Evolutionary conservation across 257 asterid species (phyloP).

Genomic region (Perilla frutescens): DNA sequence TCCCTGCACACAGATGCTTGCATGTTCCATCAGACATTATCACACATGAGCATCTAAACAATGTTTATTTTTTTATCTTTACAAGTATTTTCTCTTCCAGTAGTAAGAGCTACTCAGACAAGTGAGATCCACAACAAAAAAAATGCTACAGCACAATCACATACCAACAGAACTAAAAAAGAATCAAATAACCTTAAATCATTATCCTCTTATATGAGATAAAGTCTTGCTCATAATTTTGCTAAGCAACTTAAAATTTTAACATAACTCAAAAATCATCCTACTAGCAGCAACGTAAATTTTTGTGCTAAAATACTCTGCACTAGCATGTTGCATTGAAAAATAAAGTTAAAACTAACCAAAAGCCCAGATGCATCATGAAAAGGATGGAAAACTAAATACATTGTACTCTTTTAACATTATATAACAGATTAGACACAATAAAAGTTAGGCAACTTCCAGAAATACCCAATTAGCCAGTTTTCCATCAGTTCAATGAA

Average conservation of each 20-base stretch:
- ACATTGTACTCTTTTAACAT: neutral
- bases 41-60: slow-evolving; percentile 14
- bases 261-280: no score
- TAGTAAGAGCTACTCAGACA: neutral
- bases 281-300: no score
- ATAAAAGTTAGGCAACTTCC: neutral
- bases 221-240: neutral
- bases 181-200: slow-evolving; percentile 6
- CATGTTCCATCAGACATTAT: neutral
- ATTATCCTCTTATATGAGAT: slow-evolving; percentile 1
- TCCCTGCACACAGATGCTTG: slow-evolving; percentile 52
- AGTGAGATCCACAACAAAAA: neutral
- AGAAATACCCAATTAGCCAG: neutral
- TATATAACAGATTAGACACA: neutral
- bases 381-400: neutral
- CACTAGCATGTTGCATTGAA: neutral
- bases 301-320: neutral
- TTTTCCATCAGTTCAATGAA: neutral
- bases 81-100: neutral
- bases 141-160: neutral
- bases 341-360: neutral
- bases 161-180: neutral
- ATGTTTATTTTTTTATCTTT: neutral
- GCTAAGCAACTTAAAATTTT: neutral
- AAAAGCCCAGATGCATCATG: neutral